Base-by-base conservation (phyloP, 805 yeast species). In the Metschnikowia cerradonensis region DNA sequence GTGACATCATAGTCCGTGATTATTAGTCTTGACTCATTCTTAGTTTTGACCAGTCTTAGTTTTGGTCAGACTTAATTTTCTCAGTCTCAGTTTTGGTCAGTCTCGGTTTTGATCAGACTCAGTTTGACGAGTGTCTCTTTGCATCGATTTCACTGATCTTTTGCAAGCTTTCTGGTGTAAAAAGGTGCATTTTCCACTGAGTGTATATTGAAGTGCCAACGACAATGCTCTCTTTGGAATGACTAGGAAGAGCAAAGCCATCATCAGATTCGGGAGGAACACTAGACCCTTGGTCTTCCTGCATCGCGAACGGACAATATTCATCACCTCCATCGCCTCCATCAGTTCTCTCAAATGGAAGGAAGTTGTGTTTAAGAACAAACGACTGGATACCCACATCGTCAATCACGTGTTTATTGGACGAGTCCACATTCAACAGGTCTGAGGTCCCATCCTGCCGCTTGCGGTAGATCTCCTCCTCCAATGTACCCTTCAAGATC, bases 391-490 rank as follows among this genome's bases (percentile, higher is more conserved):
- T 82, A 10, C 80, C 83, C 0, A 65, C 59, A 67, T 83, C 83
- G 57, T 83, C 88, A 42, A 82, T 81, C 41, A 82, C 75, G 44
- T 77, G 77, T 37, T 61, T 64, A 34, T 60, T 62, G 8, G 55
- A 51, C 38, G 47, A 34, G 2, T 58, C 58, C 13, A 54, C 33
- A 10, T 38, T 26, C 6, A 36, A 52, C n/a, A 51, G 62, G 19
- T 57, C 53, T 2, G 53, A 55, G 44, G 56, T 6, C 8, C 37
- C 47, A 14, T 19, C 44, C 10, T 58, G 47, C 44, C 81, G 57
- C 48, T 66, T 63, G 39, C 67, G 75, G 63, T 82, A 83, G 73
- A 85, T 82, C 56, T 82, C 86, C 62, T 84, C 86, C 56, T 85
- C 90, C 43, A 85, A 70, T 0, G 90, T 85, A 4, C 79, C 83